phyloP scores from a whole-genome alignment of 495 filamentous ascomycete species.

The Elasticomyces elasticus region DNA sequence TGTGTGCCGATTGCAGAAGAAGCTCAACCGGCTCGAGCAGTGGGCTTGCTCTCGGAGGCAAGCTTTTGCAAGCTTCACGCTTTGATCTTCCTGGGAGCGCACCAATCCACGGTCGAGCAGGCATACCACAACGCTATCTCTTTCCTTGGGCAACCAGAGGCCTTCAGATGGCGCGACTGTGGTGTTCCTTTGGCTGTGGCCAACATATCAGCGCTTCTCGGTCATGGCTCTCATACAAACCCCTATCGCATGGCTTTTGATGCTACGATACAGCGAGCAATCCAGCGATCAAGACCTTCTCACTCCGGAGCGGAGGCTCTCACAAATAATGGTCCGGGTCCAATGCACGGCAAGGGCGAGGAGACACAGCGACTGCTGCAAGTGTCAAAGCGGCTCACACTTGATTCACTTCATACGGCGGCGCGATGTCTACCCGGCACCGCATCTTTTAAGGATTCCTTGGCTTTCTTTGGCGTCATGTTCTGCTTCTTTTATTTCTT shows the following conservation, averaged over 20 bases:
- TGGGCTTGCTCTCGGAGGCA: constrained; percentile 37
- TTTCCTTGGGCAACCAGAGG: constrained; percentile 25
- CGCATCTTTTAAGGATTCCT: constrained; percentile 54
- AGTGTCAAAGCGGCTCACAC: constrained; percentile 36
- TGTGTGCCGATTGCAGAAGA: constrained; percentile 55
- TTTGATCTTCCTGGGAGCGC: constrained; percentile 42
- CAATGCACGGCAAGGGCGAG: constrained; percentile 10
- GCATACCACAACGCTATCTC: constrained; percentile 49
- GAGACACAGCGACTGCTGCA: constrained; percentile 3
- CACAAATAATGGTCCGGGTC: constrained; percentile 1
- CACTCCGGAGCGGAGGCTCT: constrained; percentile 1
- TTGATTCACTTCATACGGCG: constrained; percentile 42
- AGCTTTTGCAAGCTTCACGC: constrained; percentile 57
- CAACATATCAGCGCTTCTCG: constrained; percentile 46
- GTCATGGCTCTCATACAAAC: constrained; percentile 48
- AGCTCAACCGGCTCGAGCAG: constrained; percentile 23
- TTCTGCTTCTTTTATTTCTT: constrained; percentile 58
- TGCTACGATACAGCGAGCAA: constrained; percentile 10
- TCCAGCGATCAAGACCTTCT: neutral
- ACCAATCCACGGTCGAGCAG: constrained; percentile 35
- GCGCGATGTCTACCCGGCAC: constrained; percentile 51
- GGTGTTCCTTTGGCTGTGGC: constrained; percentile 45
- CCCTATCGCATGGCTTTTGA: constrained; percentile 32
- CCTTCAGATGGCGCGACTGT: constrained; percentile 49
- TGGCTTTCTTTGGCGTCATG: constrained; percentile 58